A percentile compares a stretch with the other conserved stretches of the same genome.
phyloP scores from a whole-genome alignment of 805 yeast species.

The Metschnikowia cubensis region DNA sequence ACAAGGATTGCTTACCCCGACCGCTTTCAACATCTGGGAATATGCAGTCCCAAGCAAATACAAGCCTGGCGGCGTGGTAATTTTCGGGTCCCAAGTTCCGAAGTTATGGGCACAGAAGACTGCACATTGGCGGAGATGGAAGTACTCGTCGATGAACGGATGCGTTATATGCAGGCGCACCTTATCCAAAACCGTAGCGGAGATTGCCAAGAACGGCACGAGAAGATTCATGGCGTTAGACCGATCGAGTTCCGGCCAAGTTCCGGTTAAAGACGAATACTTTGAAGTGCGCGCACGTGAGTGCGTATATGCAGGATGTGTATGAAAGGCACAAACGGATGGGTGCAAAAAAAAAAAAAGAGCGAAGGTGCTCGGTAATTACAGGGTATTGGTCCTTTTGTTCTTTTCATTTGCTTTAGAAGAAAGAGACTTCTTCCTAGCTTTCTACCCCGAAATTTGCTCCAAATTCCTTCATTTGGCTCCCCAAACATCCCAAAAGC shows the following conservation, averaged over 20 bases:
- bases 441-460: not conserved
- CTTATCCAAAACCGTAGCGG: constrained; percentile 9
- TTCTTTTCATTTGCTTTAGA: no score
- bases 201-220: constrained; percentile 1
- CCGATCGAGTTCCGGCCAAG: not conserved
- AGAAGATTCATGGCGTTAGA: constrained; percentile 1
- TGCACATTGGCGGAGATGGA: constrained; percentile 79
- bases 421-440: not conserved
- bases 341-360: not conserved
- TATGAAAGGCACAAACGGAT: not conserved
- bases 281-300: not conserved
- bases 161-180: constrained; percentile 7
- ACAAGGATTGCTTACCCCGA: constrained; percentile 22
- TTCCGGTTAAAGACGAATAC: no score
- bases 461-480: no score
- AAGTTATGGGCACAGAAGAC: constrained; percentile 61
- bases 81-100: constrained; percentile 59
- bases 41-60: constrained; percentile 49
- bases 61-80: constrained; percentile 96
- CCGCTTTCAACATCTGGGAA: constrained; percentile 33
- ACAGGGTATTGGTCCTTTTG: no score
- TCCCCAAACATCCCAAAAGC: no score
- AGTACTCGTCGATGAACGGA: constrained; percentile 65
- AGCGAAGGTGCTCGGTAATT: not conserved
- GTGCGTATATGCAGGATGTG: not conserved